Evolutionary conservation across 108 stramenopile species (phyloP).

Genomic region (Poteriospumella lacustris): DNA sequence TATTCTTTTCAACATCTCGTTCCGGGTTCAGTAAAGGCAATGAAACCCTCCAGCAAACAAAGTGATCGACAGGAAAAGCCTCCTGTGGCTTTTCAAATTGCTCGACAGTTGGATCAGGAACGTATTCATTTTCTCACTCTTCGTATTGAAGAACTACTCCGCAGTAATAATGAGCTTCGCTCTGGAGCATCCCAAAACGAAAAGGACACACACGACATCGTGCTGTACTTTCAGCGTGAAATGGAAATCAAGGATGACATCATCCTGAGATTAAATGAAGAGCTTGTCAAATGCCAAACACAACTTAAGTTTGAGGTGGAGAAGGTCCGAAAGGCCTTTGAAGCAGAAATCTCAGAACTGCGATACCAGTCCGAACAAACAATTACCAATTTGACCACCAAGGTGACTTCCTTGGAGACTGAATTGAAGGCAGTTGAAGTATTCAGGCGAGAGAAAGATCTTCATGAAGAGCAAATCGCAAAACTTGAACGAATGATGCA

Average conservation of each 20-base stretch:
- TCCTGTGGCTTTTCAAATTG: conserved; percentile 24
- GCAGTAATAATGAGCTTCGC: conserved; percentile 42
- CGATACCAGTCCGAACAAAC: neutral
- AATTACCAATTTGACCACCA: conserved; percentile 27
- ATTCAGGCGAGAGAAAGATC: conserved; percentile 41
- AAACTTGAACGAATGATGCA: conserved; percentile 19
- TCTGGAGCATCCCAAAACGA: conserved; percentile 47
- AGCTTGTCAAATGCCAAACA: conserved; percentile 41
- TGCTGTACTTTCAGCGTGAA: conserved; percentile 56
- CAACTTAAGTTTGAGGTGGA: conserved; percentile 39
- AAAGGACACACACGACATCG: conserved; percentile 61
- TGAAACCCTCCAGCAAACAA: too few species aligned
- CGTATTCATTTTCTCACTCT: conserved; percentile 42
- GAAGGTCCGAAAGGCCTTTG: conserved; percentile 30
- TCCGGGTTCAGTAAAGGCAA: too few species aligned
- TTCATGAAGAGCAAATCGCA: conserved; percentile 37
- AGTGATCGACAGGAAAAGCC: neutral
- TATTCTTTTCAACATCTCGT: too few species aligned
- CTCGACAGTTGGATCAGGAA: conserved; percentile 54
- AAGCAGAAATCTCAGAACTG: neutral
- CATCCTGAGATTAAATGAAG: conserved; percentile 47
- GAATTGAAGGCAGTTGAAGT: conserved; percentile 30
- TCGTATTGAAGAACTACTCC: conserved; percentile 47
- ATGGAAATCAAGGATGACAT: conserved; percentile 53
- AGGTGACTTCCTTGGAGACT: conserved; percentile 35